These are phyloP conservation scores for Scheffersomyces titani DNA, from an alignment of 1,139 yeast genomes.

Conservation along the genomic window DNA sequence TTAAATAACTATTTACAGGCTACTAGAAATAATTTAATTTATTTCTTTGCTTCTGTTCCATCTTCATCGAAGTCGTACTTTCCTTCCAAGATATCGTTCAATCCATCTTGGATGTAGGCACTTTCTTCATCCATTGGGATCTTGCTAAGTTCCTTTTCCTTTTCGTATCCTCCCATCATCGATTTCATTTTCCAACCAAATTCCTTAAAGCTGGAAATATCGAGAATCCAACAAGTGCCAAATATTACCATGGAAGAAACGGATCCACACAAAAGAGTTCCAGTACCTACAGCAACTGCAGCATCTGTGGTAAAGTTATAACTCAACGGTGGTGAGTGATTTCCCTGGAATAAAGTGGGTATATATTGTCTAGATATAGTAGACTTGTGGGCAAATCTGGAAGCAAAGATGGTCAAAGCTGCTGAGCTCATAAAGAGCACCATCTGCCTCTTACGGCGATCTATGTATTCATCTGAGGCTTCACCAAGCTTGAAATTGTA, in stretches of 20 bases:
- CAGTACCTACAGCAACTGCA: slow-evolving; percentile 80
- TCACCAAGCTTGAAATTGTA: slow-evolving; percentile 35
- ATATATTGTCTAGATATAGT: slow-evolving; percentile 72
- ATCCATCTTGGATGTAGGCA: slow-evolving; percentile 50
- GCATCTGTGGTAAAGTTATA: slow-evolving; percentile 84
- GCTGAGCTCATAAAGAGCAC: slow-evolving; percentile 72
- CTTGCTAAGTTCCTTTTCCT: slow-evolving; percentile 45
- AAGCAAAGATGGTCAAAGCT: slow-evolving; percentile 66
- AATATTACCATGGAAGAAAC: slow-evolving; percentile 72
- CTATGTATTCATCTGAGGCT: slow-evolving; percentile 45
- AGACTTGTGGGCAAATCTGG: slow-evolving; percentile 74
- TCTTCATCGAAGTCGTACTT: slow-evolving; percentile 27
- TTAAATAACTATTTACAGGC: background rate
- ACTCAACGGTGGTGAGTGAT: slow-evolving; percentile 76
- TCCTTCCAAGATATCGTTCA: slow-evolving; percentile 49
- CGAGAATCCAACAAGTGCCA: slow-evolving; percentile 80
- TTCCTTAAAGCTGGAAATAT: slow-evolving; percentile 67
- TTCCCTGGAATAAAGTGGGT: slow-evolving; percentile 81
- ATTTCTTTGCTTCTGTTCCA: background rate
- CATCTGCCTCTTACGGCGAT: slow-evolving; percentile 73
- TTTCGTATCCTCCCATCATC: slow-evolving; percentile 68
- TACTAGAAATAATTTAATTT: background rate
- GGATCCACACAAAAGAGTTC: slow-evolving; percentile 72
- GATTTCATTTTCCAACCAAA: slow-evolving; percentile 71
- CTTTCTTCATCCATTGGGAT: slow-evolving; percentile 73